Base-by-base conservation (phyloP, 176 grass and related monocot genomes). In the Carex cristatella region DNA sequence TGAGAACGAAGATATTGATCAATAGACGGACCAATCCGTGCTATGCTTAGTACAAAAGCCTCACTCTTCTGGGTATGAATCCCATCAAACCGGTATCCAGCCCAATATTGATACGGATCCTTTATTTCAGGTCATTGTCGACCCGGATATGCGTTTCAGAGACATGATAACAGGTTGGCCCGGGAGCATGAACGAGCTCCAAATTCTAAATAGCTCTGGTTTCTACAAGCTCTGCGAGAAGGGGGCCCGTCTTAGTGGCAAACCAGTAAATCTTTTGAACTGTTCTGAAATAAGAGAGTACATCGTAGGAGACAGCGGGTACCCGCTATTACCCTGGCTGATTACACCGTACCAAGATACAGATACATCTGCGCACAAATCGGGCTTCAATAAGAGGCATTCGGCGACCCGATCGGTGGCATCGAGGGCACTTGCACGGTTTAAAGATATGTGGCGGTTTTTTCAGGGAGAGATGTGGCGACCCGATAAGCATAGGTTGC, bases 381-480 rank as follows among this genome's bases (percentile, higher is more conserved):
- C 13, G 5, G 86, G 88, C 30, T 97, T 97, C 83, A 97, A 97
- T 89, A 90, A 83, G 83, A 82, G 79, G 65, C 92, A 87, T 65
- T 84, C 69, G 0, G 63, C 91, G 2, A 90, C 91, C 4, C 85
- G 80, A 63, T 65, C 44, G 0, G 89, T 94, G 2, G 89, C 91
- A 10, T 84, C 85, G 2, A 94, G 78, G 77, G 89, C 92, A 14
- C 65, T 98, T 69, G 79, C 91, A 2, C 88, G 84, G 48, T 94
- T 98, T 87, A 98, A 98, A 77, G 88, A 90, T 37, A 98, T 89
- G 76, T 98, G 95, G 95, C 89, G 90, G 83, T 94, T 92, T 46
- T 85, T 98, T 23, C 92, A 94, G 1, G 95, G 95, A 11, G 95
- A 93, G 83, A 98, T 98, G 95, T 98, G 95, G 95, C 87, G 95